Percentiles rank a stretch among this genome's conserved stretches.
Conservation (phyloP, 768 basidiomycete genomes). For the Naganishia vishniacii region DNA sequence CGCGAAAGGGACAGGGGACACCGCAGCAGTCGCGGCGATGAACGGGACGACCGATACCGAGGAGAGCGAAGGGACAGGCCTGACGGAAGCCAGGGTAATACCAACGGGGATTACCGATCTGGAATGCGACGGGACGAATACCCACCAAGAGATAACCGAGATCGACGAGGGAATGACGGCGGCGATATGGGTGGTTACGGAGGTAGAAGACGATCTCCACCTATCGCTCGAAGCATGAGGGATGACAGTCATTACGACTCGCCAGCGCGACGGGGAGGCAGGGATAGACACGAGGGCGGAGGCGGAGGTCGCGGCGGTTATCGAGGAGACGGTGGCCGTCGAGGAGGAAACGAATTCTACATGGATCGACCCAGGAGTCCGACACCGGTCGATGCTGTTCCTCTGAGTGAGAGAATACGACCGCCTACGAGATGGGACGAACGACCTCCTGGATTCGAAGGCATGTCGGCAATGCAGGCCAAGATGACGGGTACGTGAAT, state of each 20-base stretch:
- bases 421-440: slow-evolving; percentile 95
- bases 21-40: slow-evolving; percentile 13
- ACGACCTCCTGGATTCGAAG: slow-evolving; percentile 89
- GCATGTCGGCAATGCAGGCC: slow-evolving; percentile 91
- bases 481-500: slow-evolving; percentile 80
- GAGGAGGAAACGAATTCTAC: slow-evolving; percentile 42
- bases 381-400: slow-evolving; percentile 76
- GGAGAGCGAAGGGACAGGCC: slow-evolving; percentile 19
- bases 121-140: slow-evolving; percentile 16
- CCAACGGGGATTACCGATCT: not conserved
- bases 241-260: slow-evolving; percentile 20
- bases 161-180: slow-evolving; percentile 22
- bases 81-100: not conserved
- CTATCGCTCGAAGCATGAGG: slow-evolving; percentile 22
- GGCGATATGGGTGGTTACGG: slow-evolving; percentile 1
- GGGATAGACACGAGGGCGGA: slow-evolving; percentile 7
- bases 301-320: slow-evolving; percentile 30
- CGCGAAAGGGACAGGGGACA: slow-evolving; percentile 23
- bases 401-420: slow-evolving; percentile 71
- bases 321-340: slow-evolving; percentile 29
- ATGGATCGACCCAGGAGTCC: slow-evolving; percentile 52
- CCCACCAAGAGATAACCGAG: slow-evolving; percentile 19
- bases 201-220: slow-evolving; percentile 26
- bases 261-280: slow-evolving; percentile 21
- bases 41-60: slow-evolving; percentile 11